Evolutionary conservation across 805 yeast species (phyloP).

Genomic region (Ascoidea rubescens): DNA sequence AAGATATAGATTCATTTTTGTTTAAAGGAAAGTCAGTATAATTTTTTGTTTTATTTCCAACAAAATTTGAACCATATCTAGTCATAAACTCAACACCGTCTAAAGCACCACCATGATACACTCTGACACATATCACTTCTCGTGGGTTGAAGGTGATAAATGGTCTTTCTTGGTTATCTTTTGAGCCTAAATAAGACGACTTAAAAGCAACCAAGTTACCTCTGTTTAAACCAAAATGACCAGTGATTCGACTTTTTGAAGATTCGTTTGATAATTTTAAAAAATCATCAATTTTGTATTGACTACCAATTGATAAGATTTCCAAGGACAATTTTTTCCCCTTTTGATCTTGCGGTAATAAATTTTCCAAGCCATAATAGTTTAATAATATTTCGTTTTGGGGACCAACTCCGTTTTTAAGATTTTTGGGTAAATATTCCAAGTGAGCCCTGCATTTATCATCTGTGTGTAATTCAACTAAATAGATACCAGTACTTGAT

Average conservation of each 20-base stretch:
- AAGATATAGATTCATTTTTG: not conserved
- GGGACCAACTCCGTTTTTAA: slow-evolving; percentile 45
- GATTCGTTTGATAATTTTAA: not conserved
- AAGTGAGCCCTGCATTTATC: slow-evolving; percentile 42
- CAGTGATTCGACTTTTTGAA: slow-evolving; percentile 11
- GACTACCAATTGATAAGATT: slow-evolving; percentile 14
- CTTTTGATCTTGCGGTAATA: slow-evolving; percentile 22
- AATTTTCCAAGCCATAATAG: slow-evolving; percentile 28
- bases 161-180: slow-evolving; percentile 10
- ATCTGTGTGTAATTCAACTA: slow-evolving; percentile 56
- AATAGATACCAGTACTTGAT: slow-evolving; percentile 55
- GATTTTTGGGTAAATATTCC: slow-evolving; percentile 42
- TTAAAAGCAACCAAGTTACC: slow-evolving; percentile 26
- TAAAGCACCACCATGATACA: slow-evolving; percentile 63
- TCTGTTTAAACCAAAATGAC: slow-evolving; percentile 28
- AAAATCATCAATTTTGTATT: slow-evolving; percentile 37
- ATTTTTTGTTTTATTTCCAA: slow-evolving; percentile 24
- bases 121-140: slow-evolving; percentile 36
- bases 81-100: slow-evolving; percentile 60
- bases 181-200: slow-evolving; percentile 20
- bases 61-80: slow-evolving; percentile 11
- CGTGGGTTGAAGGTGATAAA: slow-evolving; percentile 22
- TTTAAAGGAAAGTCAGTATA: not conserved
- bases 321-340: slow-evolving; percentile 17
- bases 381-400: slow-evolving; percentile 36